Evolutionary conservation across 2,329 filamentous ascomycete genomes (phyloP).

Genomic region (Aspergillus pseudotamarii): DNA sequence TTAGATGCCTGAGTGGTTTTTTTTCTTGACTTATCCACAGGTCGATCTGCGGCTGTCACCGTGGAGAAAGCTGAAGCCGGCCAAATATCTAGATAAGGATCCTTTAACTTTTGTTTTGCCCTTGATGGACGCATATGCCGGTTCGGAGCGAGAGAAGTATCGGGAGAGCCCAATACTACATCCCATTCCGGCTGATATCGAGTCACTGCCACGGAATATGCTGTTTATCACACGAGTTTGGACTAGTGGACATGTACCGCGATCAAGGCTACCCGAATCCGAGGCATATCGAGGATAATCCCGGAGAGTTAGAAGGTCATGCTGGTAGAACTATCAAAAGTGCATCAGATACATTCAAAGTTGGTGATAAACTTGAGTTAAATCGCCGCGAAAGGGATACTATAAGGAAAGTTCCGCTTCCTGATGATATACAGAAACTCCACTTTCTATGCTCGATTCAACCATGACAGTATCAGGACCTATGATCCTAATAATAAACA

Average conservation of each 20-base stretch:
- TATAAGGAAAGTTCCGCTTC: conserved; percentile 52
- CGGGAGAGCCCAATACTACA: conserved; percentile 10
- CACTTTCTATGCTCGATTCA: conserved; percentile 39
- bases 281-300: conserved; percentile 29
- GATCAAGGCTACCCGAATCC: conserved; percentile 27
- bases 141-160: conserved; percentile 15
- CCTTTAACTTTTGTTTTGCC: conserved; percentile 43
- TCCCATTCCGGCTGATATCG: conserved; percentile 13
- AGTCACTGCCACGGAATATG: conserved; percentile 13
- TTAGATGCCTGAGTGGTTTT: not conserved
- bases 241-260: conserved; percentile 36
- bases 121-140: conserved; percentile 50
- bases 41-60: conserved; percentile 46
- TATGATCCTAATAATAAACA: conserved; percentile 43
- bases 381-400: conserved; percentile 38
- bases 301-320: conserved; percentile 29
- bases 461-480: conserved; percentile 33
- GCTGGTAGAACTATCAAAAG: conserved; percentile 27
- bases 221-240: conserved; percentile 29
- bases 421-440: conserved; percentile 50
- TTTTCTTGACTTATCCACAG: conserved; percentile 8
- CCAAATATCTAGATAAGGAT: conserved; percentile 40
- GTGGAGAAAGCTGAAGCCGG: conserved; percentile 44
- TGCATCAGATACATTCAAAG: conserved; percentile 16
- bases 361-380: conserved; percentile 26